A percentile compares a stretch with the other conserved stretches of the same genome.
Conservation (phyloP, 306 rosid species). For the Cicer chorassanicum region DNA sequence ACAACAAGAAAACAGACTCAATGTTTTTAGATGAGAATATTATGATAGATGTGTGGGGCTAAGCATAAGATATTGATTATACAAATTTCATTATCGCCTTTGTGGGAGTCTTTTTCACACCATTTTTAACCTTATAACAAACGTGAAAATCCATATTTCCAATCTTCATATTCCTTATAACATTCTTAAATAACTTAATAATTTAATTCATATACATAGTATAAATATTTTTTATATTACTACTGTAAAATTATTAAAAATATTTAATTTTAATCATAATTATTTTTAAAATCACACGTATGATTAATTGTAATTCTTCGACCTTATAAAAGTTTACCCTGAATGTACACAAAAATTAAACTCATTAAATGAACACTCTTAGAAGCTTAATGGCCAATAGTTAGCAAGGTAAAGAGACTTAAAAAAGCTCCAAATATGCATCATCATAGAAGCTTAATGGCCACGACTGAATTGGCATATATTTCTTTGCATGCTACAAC, state of each 20-base stretch:
- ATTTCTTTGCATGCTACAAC: constrained; percentile 35
- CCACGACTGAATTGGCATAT: constrained; percentile 46
- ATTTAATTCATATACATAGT: no score
- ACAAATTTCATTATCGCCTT: not conserved
- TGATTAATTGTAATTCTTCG: no score
- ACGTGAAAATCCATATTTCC: no score
- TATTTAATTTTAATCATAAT: no score
- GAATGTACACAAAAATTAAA: no score
- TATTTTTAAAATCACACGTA: no score
- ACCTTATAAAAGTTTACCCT: no score
- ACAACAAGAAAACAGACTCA: not conserved
- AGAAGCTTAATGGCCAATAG: not conserved
- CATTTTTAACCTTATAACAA: not conserved
- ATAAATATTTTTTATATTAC: no score
- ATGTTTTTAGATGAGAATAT: not conserved
- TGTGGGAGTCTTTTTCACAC: constrained; percentile 5
- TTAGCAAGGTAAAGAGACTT: not conserved
- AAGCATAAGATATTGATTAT: not conserved
- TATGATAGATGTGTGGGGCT: not conserved
- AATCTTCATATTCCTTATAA: no score
- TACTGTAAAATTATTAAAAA: no score
- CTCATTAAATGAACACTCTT: no score
- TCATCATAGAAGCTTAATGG: constrained; percentile 31
- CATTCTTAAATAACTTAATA: no score
- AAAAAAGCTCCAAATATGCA: constrained; percentile 16